Evolutionary conservation across 108 stramenopile species (phyloP).

Genomic region (Cyclostephanos tholiformis): DNA sequence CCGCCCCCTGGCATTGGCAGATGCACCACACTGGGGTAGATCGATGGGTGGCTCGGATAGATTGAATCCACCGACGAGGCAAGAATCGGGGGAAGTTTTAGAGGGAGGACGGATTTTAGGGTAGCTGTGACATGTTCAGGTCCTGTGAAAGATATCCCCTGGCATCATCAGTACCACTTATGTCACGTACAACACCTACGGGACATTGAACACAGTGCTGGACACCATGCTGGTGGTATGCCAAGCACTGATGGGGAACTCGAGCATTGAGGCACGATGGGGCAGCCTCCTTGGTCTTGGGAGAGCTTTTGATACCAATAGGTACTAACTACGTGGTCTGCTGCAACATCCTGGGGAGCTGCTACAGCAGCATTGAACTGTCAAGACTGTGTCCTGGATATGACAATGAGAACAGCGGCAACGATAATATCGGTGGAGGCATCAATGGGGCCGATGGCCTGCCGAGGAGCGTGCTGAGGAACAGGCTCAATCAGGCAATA

Average conservation of each 20-base stretch:
- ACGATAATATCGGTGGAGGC: too few species aligned
- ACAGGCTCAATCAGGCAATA: slow-evolving; percentile 29
- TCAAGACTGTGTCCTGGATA: slow-evolving; percentile 59
- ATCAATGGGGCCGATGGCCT: too few species aligned
- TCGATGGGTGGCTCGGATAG: too few species aligned
- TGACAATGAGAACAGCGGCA: slow-evolving; percentile 16
- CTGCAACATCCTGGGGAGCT: slow-evolving; percentile 89
- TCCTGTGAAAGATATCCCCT: slow-evolving; percentile 36
- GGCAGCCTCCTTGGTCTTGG: slow-evolving; percentile 83
- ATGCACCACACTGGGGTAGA: too few species aligned
- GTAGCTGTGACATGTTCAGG: slow-evolving; percentile 43
- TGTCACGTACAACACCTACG: slow-evolving; percentile 92
- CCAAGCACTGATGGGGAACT: slow-evolving; percentile 95
- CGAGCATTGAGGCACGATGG: slow-evolving; percentile 93
- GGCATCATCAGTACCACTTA: slow-evolving; percentile 69
- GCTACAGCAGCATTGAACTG: slow-evolving; percentile 87
- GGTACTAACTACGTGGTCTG: slow-evolving; percentile 92
- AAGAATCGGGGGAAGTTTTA: too few species aligned
- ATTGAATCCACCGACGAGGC: too few species aligned
- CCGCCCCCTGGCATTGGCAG: too few species aligned
- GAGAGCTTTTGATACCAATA: slow-evolving; percentile 90
- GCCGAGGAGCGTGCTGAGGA: too few species aligned
- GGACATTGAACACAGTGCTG: slow-evolving; percentile 69
- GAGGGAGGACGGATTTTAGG: too few species aligned
- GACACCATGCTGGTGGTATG: slow-evolving; percentile 93